phyloP scores from a whole-genome alignment of 2,329 filamentous ascomycete species.

The Nigrograna mackinnonii region DNA sequence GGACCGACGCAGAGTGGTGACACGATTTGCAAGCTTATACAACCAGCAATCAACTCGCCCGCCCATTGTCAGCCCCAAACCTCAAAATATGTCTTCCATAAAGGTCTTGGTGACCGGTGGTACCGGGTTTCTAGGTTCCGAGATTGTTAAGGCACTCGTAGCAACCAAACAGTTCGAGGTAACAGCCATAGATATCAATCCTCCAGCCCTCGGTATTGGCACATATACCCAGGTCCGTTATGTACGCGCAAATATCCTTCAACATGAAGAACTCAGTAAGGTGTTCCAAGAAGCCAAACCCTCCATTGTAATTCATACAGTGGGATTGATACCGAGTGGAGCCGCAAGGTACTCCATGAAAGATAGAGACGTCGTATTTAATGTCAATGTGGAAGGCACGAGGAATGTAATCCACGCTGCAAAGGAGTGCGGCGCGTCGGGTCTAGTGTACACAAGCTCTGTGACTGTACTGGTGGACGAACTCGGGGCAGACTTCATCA shows the following conservation, averaged over 20 bases:
- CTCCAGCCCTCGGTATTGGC: constrained; percentile 32
- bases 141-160: constrained; percentile 44
- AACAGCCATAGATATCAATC: constrained; percentile 45
- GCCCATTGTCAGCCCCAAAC: too few relatives aligned
- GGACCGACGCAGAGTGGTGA: too few relatives aligned
- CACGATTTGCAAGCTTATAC: too few relatives aligned
- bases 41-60: too few relatives aligned
- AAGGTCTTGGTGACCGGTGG: constrained; percentile 52
- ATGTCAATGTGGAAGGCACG: constrained; percentile 89
- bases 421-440: constrained; percentile 70
- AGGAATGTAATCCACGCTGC: constrained; percentile 75
- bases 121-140: constrained; percentile 50
- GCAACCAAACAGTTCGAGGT: constrained; percentile 41
- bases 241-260: constrained; percentile 45
- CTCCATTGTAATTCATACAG: constrained; percentile 89
- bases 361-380: constrained; percentile 62
- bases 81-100: constrained; percentile 22
- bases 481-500: constrained; percentile 69
- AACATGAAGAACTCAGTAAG: constrained; percentile 31
- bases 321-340: constrained; percentile 53
- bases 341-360: constrained; percentile 43
- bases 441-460: constrained; percentile 88
- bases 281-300: constrained; percentile 69
- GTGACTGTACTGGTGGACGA: constrained; percentile 88
- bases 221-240: constrained; percentile 34